phyloP scores from a whole-genome alignment of 78 protist species.

The Neovahlkampfia damariscottae region DNA sequence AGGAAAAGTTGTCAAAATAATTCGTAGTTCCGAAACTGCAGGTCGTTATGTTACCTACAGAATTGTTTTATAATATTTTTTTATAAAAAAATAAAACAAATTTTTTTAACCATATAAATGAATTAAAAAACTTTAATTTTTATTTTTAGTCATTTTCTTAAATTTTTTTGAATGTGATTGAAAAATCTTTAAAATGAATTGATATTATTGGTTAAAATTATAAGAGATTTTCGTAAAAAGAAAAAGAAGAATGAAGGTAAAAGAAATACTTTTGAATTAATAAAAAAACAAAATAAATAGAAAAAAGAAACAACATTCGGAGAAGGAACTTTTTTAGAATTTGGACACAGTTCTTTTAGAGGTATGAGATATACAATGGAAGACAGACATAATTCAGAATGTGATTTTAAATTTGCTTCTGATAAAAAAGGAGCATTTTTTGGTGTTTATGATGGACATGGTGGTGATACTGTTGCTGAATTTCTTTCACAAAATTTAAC shows the following conservation, averaged over 20 bases:
- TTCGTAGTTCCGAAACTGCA: constrained; percentile 84
- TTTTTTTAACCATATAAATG: too few relatives aligned
- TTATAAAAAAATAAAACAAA: too few relatives aligned
- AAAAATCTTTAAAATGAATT: too few relatives aligned
- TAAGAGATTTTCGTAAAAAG: too few relatives aligned
- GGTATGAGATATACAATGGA: constrained; percentile 27
- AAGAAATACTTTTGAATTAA: too few relatives aligned
- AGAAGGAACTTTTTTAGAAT: neutral
- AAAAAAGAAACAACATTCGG: too few relatives aligned
- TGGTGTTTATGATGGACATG: constrained; percentile 26
- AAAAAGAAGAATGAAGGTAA: too few relatives aligned
- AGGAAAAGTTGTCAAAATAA: constrained; percentile 75
- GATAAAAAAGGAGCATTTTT: neutral
- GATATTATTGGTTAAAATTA: too few relatives aligned
- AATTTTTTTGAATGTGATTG: too few relatives aligned
- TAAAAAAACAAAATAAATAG: too few relatives aligned
- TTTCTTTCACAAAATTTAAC: too few relatives aligned
- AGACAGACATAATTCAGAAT: constrained; percentile 14
- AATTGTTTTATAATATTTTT: constrained; percentile 33
- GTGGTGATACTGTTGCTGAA: too few relatives aligned
- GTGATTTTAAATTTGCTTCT: neutral
- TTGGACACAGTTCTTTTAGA: constrained; percentile 1
- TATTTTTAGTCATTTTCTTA: neutral
- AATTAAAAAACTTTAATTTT: constrained; percentile 5
- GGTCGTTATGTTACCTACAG: constrained; percentile 87